phyloP scores from a whole-genome alignment of 2,329 filamentous ascomycete species.

The Leptodontidium sp. region DNA sequence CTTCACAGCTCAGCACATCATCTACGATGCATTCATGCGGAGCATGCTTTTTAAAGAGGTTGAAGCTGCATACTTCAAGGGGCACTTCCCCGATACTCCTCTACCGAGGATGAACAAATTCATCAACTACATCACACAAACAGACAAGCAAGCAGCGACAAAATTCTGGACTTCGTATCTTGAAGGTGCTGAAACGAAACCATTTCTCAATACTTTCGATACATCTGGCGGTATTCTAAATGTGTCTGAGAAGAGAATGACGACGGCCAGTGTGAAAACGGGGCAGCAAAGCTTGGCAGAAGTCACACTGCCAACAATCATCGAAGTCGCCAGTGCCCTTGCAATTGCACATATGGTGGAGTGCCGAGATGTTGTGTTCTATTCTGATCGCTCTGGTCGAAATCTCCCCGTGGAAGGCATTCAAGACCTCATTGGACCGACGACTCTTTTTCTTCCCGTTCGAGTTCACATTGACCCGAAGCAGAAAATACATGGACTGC shows the following conservation, averaged over 20 bases:
- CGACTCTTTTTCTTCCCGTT: slow-evolving; percentile 53
- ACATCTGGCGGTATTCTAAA: not conserved
- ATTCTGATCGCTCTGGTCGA: slow-evolving; percentile 52
- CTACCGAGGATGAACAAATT: slow-evolving; percentile 21
- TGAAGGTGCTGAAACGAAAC: slow-evolving; percentile 11
- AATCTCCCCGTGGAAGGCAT: slow-evolving; percentile 49
- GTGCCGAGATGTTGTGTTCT: slow-evolving; percentile 51
- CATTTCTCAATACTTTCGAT: slow-evolving; percentile 16
- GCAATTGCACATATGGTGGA: slow-evolving; percentile 49
- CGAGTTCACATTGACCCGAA: slow-evolving; percentile 45
- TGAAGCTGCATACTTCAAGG: slow-evolving; percentile 18
- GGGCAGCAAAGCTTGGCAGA: not conserved
- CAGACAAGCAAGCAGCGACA: slow-evolving; percentile 16
- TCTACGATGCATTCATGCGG: slow-evolving; percentile 64
- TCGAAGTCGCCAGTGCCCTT: slow-evolving; percentile 52
- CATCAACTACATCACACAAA: slow-evolving; percentile 24
- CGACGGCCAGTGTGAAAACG: not conserved
- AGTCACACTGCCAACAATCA: slow-evolving; percentile 44
- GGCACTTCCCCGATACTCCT: not conserved
- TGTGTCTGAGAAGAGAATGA: not conserved
- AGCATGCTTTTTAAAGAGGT: slow-evolving; percentile 32
- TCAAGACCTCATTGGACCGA: slow-evolving; percentile 52
- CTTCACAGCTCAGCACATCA: slow-evolving; percentile 59
- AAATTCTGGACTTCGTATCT: slow-evolving; percentile 27
- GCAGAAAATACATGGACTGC: slow-evolving; percentile 2